These are phyloP conservation scores for Talaromyces marneffei DNA, from an alignment of 2,329 filamentous ascomycete species.

Conservation along the genomic window DNA sequence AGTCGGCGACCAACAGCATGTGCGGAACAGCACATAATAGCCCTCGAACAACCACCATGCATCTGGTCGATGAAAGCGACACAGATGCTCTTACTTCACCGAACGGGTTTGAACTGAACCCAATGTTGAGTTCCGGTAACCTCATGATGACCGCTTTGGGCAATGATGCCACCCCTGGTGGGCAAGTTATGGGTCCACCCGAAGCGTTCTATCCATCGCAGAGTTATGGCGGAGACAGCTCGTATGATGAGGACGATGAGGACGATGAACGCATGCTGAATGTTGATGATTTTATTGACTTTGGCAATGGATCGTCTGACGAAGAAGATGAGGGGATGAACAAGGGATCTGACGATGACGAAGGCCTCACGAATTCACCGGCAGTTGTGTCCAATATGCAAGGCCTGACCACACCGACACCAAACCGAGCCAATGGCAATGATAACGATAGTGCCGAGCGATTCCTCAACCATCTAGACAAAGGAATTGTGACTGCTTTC, in stretches of 20 bases:
- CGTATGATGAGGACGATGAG: conserved; percentile 56
- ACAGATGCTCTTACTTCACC: conserved; percentile 38
- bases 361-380: conserved; percentile 30
- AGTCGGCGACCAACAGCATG: conserved; percentile 37
- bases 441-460: conserved; percentile 41
- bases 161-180: conserved; percentile 45
- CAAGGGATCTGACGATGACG: conserved; percentile 43
- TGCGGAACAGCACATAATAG: conserved; percentile 40
- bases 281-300: conserved; percentile 68
- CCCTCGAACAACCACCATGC: conserved; percentile 35
- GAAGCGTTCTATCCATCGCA: conserved; percentile 71
- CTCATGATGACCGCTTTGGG: conserved; percentile 72
- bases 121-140: conserved; percentile 61
- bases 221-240: conserved; percentile 51
- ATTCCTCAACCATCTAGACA: conserved; percentile 62
- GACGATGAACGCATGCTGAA: conserved; percentile 57
- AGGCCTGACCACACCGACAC: conserved; percentile 29
- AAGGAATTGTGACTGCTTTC: conserved; percentile 71
- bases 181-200: conserved; percentile 64
- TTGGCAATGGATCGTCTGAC: conserved; percentile 54
- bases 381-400: conserved; percentile 44
- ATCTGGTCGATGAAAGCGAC: conserved; percentile 41
- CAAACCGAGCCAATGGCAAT: conserved; percentile 24
- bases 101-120: conserved; percentile 36
- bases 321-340: conserved; percentile 53